Evolutionary conservation across 441 rosid species (phyloP).

Genomic region (Aleurites moluccanus): DNA sequence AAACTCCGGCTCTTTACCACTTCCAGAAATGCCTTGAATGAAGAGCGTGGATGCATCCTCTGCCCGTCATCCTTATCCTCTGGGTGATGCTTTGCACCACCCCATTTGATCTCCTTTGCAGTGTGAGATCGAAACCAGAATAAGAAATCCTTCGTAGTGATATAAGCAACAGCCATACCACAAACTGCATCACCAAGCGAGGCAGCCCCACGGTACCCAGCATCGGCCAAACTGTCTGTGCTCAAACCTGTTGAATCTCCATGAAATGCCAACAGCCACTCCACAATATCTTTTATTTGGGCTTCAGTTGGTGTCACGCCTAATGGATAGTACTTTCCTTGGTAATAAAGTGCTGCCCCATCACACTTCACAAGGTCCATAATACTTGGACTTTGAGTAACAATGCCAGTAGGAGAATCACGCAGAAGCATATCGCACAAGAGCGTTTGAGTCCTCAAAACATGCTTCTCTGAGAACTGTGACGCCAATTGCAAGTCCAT

Average conservation of each 20-base stretch:
- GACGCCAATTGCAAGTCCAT: constrained; percentile 94
- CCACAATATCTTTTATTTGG: constrained; percentile 78
- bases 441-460: constrained; percentile 86
- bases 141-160: constrained; percentile 72
- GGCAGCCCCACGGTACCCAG: constrained; percentile 85
- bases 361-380: constrained; percentile 93
- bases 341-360: constrained; percentile 87
- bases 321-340: constrained; percentile 60
- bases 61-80: constrained; percentile 93
- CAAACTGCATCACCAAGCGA: constrained; percentile 91
- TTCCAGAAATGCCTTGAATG: constrained; percentile 93
- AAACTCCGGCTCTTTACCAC: constrained; percentile 89
- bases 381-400: constrained; percentile 90
- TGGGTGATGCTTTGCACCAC: constrained; percentile 98
- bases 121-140: constrained; percentile 98
- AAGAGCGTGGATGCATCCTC: constrained; percentile 93
- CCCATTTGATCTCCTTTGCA: constrained; percentile 93
- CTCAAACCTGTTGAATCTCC: constrained; percentile 94
- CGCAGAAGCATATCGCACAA: constrained; percentile 97
- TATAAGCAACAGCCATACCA: constrained; percentile 96
- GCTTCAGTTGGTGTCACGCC: constrained; percentile 84
- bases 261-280: constrained; percentile 80
- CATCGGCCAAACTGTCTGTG: constrained; percentile 88
- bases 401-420: constrained; percentile 86
- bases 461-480: constrained; percentile 79